Conservation (phyloP, 345 rosid species). For the Lagerstroemia speciosa region DNA sequence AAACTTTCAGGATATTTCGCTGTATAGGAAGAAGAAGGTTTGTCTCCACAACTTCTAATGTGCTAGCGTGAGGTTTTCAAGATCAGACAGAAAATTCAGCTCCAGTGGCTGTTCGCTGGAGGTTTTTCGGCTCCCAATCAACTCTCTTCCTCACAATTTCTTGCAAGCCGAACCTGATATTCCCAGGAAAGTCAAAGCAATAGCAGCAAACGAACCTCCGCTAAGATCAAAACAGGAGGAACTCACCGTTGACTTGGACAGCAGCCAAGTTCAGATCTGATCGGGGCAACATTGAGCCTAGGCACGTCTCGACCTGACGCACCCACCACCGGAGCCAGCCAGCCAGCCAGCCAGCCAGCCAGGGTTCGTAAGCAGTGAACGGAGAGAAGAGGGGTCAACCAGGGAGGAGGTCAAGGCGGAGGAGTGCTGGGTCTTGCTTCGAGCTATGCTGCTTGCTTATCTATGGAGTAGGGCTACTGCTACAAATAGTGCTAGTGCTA, state of each 20-base stretch:
- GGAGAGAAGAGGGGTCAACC: not conserved
- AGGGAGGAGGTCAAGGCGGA: not conserved
- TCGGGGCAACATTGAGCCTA: constrained; percentile 6
- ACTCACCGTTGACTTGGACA: constrained; percentile 8
- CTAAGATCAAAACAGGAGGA: not conserved
- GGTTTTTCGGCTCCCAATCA: not conserved
- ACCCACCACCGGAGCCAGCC: constrained; percentile 1
- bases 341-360: not conserved
- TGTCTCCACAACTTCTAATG: not conserved
- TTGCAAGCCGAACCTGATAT: not conserved
- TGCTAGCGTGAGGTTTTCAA: not conserved
- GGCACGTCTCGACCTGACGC: not conserved
- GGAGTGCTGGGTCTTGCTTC: not conserved
- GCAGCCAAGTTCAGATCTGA: constrained; percentile 7
- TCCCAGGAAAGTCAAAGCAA: not conserved
- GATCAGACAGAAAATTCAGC: not conserved
- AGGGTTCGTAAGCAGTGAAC: not conserved
- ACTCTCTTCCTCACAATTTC: not conserved
- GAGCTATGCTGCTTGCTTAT: not conserved
- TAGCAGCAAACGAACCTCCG: not conserved
- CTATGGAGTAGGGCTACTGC: not conserved
- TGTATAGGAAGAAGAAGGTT: not conserved
- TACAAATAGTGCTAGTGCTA: not conserved
- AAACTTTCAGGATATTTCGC: not conserved
- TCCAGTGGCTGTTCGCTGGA: not conserved